Evolutionary conservation across 768 basidiomycete genomes (phyloP).

Genomic region (Russula griseocarnosa): DNA sequence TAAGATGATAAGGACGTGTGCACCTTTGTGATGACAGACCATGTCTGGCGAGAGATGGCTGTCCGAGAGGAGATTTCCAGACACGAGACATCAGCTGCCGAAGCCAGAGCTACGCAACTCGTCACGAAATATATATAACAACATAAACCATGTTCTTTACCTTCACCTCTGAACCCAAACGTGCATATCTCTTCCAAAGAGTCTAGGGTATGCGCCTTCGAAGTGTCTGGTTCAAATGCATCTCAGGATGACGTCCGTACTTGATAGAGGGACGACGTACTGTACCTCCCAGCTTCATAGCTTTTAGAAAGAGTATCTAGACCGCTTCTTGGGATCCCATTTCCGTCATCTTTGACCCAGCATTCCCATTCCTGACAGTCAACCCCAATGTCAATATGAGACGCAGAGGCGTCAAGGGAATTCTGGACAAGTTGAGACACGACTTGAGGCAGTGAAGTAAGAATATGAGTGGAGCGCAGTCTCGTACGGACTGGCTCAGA

Average conservation of each 20-base stretch:
- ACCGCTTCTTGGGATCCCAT: constrained; percentile 62
- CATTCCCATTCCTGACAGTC: constrained; percentile 76
- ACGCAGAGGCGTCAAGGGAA: constrained; percentile 75
- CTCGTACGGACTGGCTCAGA: constrained; percentile 58
- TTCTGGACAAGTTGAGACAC: constrained; percentile 88
- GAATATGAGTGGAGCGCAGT: constrained; percentile 77
- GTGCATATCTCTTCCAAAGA: constrained; percentile 53
- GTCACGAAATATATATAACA: not conserved
- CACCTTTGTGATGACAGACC: constrained; percentile 80
- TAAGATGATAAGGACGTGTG: constrained; percentile 1
- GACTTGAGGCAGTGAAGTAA: constrained; percentile 77
- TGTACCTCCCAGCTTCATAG: constrained; percentile 57
- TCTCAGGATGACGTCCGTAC: not conserved
- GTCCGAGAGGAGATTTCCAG: constrained; percentile 84
- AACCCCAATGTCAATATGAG: constrained; percentile 64
- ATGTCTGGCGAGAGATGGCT: constrained; percentile 53
- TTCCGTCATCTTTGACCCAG: constrained; percentile 83
- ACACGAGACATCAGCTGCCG: constrained; percentile 72
- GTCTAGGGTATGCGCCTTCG: constrained; percentile 57
- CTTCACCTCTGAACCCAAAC: constrained; percentile 95
- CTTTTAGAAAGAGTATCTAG: constrained; percentile 52
- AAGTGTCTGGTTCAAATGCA: constrained; percentile 51
- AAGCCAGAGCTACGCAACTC: constrained; percentile 63
- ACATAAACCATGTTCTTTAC: constrained; percentile 39
- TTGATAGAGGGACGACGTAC: constrained; percentile 42